Evolutionary conservation across 2,329 filamentous ascomycete species (phyloP), one percentile per base, ranked within the genome.

Genomic region (Arachnopeziza araneosa): DNA sequence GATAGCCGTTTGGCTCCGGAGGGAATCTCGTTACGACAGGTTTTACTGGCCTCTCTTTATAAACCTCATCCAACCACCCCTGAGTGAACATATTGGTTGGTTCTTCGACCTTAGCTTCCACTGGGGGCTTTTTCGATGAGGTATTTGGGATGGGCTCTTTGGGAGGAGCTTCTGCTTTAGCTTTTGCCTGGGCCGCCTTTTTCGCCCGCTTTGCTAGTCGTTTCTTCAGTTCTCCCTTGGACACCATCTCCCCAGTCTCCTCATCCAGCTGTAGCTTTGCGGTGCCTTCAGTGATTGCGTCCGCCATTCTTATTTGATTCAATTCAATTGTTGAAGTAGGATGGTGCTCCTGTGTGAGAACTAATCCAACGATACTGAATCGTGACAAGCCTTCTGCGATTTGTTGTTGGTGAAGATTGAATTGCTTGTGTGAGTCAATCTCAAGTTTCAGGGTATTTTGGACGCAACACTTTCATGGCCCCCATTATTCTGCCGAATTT

Each of bases 1-100:
- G 83, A 73, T 89, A 97, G 58, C 93, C 95, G 74, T 98, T 98
- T 54, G 95, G 95, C 76, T 93, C 90, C 22, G 90, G 90, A 1
- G 90, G 90, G 71, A 93, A 93, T 66, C 89, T 85, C 3, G 89
- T 92, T 54, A 87, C 75, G 22, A 88, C 85, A 17, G 78, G 76
- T 66, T 82, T 83, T 52, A 79, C 77, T 1, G 86, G 86, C 54
- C 85, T 81, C 74, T 88, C 83, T 63, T 86, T 83, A 76, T 87
- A 90, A 30, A 93, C 88, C 3, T 88, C 84, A 56, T 82, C 79
- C 44, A 93, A 80, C 76, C 91, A 93, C 49, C 89, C 90, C 70
- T 86, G 82, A 76, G 90, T 90, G 79, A 93, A 93, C 83, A 93
- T 92, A 24, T 69, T 70, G 30, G 62, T 63, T 26, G 68, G 67